These are phyloP conservation scores for Plantago coronopus DNA, from an alignment of 305 asterid species.

Conservation along the genomic window DNA sequence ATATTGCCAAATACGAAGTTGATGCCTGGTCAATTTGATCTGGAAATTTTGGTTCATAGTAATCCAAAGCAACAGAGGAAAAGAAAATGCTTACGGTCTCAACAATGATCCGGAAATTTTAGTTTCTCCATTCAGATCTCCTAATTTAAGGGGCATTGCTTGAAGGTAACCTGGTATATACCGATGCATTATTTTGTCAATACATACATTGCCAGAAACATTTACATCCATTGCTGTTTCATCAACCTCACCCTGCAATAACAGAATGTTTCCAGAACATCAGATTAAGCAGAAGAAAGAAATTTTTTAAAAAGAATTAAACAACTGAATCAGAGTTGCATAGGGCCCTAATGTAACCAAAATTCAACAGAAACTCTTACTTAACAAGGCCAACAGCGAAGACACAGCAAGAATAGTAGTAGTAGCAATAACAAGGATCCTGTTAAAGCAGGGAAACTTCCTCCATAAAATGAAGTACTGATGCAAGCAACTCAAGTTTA, in stretches of 20 bases:
- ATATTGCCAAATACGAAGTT: conserved; percentile 24
- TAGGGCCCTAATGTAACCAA: conserved; percentile 2
- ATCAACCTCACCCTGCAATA: conserved; percentile 88
- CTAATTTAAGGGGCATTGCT: conserved; percentile 69
- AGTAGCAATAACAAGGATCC: no score
- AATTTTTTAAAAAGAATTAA: no score
- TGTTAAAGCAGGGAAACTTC: background rate
- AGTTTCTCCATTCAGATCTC: conserved; percentile 94
- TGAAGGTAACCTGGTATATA: conserved; percentile 79
- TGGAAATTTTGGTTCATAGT: background rate
- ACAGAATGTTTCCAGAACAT: conserved; percentile 12
- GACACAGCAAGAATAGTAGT: background rate
- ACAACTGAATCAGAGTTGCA: background rate
- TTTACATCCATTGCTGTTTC: conserved; percentile 96
- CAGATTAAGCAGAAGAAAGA: conserved; percentile 19
- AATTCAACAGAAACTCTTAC: no score
- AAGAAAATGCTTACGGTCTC: conserved; percentile 80
- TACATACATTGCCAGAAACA: conserved; percentile 89
- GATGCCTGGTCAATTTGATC: conserved; percentile 22
- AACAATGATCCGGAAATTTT: conserved; percentile 92
- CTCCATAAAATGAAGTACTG: conserved; percentile 11
- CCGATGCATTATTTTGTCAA: conserved; percentile 85
- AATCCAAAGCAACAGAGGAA: conserved; percentile 8
- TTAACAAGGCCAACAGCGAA: background rate
- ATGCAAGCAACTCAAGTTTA: conserved; percentile 12